Base-by-base conservation (phyloP, 176 grass and related monocot species). In the Bolboschoenus planiculmis region DNA sequence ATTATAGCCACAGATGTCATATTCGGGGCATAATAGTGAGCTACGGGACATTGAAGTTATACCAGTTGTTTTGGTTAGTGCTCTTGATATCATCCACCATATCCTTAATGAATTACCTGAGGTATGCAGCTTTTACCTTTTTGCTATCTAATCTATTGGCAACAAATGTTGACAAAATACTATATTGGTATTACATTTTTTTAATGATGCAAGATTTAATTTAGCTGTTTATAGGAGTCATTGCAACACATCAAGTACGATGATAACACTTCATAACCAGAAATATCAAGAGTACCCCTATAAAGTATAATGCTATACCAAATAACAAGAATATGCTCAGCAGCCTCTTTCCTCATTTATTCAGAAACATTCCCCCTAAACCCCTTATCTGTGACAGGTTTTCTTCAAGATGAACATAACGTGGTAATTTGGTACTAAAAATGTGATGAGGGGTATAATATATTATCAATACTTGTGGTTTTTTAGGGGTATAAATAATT, bases 41-140 rank as follows among this genome's bases (percentile, higher is more conserved):
- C 50, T 85, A 14, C 91, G 88, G 82, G 88, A 91, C 36, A 76
- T 90, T 73, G 95, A 95, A 87, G 82, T 88, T 79, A 60, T 95
- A 48, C 84, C 92, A 16, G 85, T 87, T 90, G 87, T 85, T 35
- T 80, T 94, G 34, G 94, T 89, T 54, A 71, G 55, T 85, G 92
- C 89, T 81, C 80, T 98, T 87, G 90, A 98, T 87, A 85, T 93
- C 82, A 56, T 98, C 47, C 82, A 75, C 42, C 81, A 56, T 47
- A 85, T 92, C 15, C 37, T 98, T 27, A 86, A 67, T 26, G 85
- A 90, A 77, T 81, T 95, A 84, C 78, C 84, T 68, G 88, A 98
- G 91, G 94, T 97, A 84, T 85, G 70, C 37, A 59, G 8, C 36
- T 80, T 61, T 50, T 62, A 62, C 42, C 42, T 31, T 42, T 81